Base-by-base conservation (phyloP, 495 filamentous ascomycete genomes). In the Penicillium daleae region DNA sequence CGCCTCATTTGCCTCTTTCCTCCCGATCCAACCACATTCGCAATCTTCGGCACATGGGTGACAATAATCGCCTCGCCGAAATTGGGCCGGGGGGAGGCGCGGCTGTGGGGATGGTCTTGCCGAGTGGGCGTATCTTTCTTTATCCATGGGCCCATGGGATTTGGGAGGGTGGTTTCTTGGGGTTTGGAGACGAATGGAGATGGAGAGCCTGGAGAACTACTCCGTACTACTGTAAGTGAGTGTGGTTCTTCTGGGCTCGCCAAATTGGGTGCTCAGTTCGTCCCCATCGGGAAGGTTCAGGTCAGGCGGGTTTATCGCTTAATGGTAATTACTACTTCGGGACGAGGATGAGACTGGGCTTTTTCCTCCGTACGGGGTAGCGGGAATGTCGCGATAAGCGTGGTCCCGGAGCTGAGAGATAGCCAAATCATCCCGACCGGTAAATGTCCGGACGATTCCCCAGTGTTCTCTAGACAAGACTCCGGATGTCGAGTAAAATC, bases 81-180 rank as follows among this genome's bases (percentile, higher is more conserved):
- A 33, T 52, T 52, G 26, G 49, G 1, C 49, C 49, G 24, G 27
- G 12, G 24, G 27, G 12, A 3, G 19, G 2, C 19, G 29, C 29
- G 29, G 51, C 32, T 54, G 29, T 40, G 33, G 48, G 21, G 51
- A 50, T 42, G 51, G 22, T 27, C 60, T 67, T 63, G 60, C 68
- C 59, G 65, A 68, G 52, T 57, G 60, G 57, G 56, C 66, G 68
- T 74, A 66, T 71, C 70, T 73, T 68, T 71, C 66, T 68, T 70
- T 70, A 66, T 73, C 70, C 72, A 49, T 4, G 44, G 29, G 2
- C 6, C 22, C 13, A 50, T 50, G 46, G 46, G 46, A 15, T 50
- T 24, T 12, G 22, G 15, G 15, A 7, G 29, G 29, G 29, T 31
- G 4, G 29, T 7, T 3, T 31, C 29, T 31, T 31, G 46, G 22